Evolutionary conservation across 2,329 filamentous ascomycete species (phyloP).

Genomic region (Daldinia sp.): DNA sequence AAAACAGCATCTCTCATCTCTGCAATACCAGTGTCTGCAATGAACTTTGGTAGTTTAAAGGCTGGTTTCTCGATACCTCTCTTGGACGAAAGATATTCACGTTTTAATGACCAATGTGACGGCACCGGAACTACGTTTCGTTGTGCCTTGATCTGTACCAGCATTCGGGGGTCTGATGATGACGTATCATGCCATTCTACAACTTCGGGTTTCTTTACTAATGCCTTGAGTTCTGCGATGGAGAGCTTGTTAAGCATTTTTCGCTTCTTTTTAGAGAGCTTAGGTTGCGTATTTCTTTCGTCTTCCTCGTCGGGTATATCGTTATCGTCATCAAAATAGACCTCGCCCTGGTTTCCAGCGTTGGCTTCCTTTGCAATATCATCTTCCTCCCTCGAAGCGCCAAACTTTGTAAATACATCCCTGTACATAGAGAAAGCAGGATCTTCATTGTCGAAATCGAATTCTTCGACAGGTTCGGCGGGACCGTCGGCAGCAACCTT

Average conservation of each 20-base stretch:
- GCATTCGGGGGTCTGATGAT: conserved; percentile 83
- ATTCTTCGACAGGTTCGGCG: conserved; percentile 48
- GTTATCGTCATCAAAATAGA: conserved; percentile 84
- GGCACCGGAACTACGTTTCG: conserved; percentile 96
- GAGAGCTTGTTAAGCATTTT: conserved; percentile 93
- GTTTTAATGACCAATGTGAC: conserved; percentile 92
- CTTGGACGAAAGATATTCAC: conserved; percentile 97
- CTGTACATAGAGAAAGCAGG: conserved; percentile 86
- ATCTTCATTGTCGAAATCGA: conserved; percentile 70
- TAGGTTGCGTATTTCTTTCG: conserved; percentile 68
- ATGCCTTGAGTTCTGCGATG: conserved; percentile 91
- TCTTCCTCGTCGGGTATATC: conserved; percentile 88
- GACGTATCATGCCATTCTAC: conserved; percentile 98
- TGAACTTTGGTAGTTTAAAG: conserved; percentile 93
- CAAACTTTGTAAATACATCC: conserved; percentile 82
- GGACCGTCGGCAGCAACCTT: conserved; percentile 56
- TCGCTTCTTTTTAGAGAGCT: conserved; percentile 91
- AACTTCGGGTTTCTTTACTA: conserved; percentile 89
- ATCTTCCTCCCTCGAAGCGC: conserved; percentile 69
- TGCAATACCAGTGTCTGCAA: conserved; percentile 94
- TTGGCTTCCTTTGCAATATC: conserved; percentile 70
- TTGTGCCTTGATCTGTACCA: conserved; percentile 94
- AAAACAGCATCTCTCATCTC: conserved; percentile 98
- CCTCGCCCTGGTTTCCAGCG: conserved; percentile 79
- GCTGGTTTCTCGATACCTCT: conserved; percentile 94